Evolutionary conservation across 2,329 filamentous ascomycete species (phyloP).

Genomic region (Septoria linicola): DNA sequence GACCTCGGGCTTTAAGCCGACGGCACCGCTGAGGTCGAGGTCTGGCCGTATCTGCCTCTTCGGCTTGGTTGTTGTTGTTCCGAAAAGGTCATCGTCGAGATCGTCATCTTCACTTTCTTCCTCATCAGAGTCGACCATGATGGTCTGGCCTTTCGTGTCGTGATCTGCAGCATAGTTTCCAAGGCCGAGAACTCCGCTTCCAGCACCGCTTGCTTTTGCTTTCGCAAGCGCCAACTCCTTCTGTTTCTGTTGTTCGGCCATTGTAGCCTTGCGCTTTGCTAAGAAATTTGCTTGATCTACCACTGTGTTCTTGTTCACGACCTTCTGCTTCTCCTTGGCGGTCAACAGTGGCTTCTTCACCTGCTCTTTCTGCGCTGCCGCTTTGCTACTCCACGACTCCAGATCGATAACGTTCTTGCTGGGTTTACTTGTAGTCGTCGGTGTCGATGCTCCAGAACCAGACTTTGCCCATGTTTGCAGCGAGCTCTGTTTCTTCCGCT

Average conservation of each 20-base stretch:
- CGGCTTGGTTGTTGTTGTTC: constrained; percentile 46
- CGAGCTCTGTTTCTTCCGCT: constrained; percentile 43
- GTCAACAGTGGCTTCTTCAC: constrained; percentile 37
- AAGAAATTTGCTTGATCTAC: constrained; percentile 59
- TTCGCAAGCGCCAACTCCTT: constrained; percentile 46
- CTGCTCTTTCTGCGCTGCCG: constrained; percentile 22
- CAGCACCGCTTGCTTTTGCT: constrained; percentile 63
- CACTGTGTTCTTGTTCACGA: constrained; percentile 39
- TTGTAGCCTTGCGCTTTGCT: constrained; percentile 70
- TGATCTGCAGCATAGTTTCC: constrained; percentile 77
- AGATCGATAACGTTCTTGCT: constrained; percentile 37
- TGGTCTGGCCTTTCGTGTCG: constrained; percentile 69
- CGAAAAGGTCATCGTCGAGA: constrained; percentile 68
- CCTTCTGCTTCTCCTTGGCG: constrained; percentile 25
- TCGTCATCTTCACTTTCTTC: constrained; percentile 46
- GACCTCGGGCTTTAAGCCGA: constrained; percentile 45
- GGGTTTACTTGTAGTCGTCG: constrained; percentile 22
- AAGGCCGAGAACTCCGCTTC: constrained; percentile 72
- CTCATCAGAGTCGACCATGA: constrained; percentile 81
- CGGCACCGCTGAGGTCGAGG: constrained; percentile 33
- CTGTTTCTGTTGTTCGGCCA: constrained; percentile 69
- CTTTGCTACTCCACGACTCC: constrained; percentile 22
- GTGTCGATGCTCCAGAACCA: constrained; percentile 27
- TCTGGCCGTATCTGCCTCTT: constrained; percentile 43
- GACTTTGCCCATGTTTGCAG: constrained; percentile 44